These are phyloP conservation scores for Artemisia tridentata DNA, from an alignment of 129 eudicot species.

Conservation along the genomic window DNA sequence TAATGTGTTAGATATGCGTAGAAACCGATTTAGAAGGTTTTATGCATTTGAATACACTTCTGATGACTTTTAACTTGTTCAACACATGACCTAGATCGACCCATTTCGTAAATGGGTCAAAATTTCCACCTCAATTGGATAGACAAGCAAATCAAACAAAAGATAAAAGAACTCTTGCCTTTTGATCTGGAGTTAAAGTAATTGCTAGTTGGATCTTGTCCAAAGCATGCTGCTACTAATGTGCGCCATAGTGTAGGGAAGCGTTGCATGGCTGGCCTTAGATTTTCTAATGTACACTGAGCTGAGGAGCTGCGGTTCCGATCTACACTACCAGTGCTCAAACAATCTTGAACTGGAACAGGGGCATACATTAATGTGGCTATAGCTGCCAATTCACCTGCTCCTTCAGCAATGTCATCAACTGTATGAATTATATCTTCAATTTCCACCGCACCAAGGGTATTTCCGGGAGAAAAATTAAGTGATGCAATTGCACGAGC, in stretches of 20 bases:
- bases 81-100: not conserved
- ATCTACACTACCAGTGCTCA: slow-evolving; percentile 86
- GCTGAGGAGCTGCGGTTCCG: slow-evolving; percentile 72
- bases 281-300: slow-evolving; percentile 94
- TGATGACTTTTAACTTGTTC: not conserved
- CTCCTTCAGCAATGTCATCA: slow-evolving; percentile 98
- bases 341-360: slow-evolving; percentile 82
- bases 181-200: slow-evolving; percentile 54
- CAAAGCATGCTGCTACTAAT: slow-evolving; percentile 81
- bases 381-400: slow-evolving; percentile 92
- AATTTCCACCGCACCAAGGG: slow-evolving; percentile 52
- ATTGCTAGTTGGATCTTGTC: slow-evolving; percentile 67
- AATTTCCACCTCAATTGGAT: not conserved
- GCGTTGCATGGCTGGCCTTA: slow-evolving; percentile 84
- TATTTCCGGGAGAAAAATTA: slow-evolving; percentile 49
- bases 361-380: slow-evolving; percentile 95
- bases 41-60: slow-evolving; percentile 1
- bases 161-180: slow-evolving; percentile 31
- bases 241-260: slow-evolving; percentile 93
- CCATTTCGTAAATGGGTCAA: not conserved
- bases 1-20: not conserved
- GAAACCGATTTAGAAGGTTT: not conserved
- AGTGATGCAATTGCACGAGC: slow-evolving; percentile 69
- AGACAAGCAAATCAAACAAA: slow-evolving; percentile 19
- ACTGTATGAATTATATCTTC: slow-evolving; percentile 74